A percentile compares a stretch with the other conserved stretches of the same genome.
These are phyloP conservation scores for carrot (Daucus carota) DNA, from an alignment of 129 eudicot species.

Conservation along the genomic window DNA sequence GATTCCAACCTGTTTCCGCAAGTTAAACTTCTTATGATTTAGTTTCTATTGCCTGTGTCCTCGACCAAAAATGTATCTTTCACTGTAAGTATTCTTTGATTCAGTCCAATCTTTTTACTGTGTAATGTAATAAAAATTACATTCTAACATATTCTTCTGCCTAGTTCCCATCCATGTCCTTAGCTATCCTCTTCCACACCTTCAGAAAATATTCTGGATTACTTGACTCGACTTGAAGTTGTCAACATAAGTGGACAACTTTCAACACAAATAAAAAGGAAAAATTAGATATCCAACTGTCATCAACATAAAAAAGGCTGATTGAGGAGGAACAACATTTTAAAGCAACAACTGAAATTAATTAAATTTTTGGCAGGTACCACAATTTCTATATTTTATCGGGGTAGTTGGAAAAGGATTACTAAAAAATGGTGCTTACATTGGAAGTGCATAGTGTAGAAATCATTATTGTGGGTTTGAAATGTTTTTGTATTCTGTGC, in stretches of 20 bases:
- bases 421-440: not conserved
- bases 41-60: not conserved
- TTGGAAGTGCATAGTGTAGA: not conserved
- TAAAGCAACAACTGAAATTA: not conserved
- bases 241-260: not conserved
- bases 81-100: not conserved
- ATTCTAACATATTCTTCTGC: not conserved
- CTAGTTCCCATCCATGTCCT: not conserved
- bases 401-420: not conserved
- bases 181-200: not conserved
- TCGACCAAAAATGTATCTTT: not conserved
- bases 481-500: not conserved
- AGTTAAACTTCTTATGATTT: not conserved
- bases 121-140: not conserved
- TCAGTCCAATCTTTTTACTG: not conserved
- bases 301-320: not conserved
- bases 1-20: not conserved
- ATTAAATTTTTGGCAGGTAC: not conserved
- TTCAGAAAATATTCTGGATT: too few species aligned
- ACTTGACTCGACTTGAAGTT: too few species aligned
- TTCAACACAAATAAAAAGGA: not conserved
- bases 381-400: not conserved
- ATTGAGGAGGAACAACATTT: not conserved
- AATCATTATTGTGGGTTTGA: not conserved
- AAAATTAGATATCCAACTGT: too few species aligned